These are phyloP conservation scores for Lachnellula cervina DNA, from an alignment of 2,329 filamentous ascomycete genomes.

Conservation along the genomic window DNA sequence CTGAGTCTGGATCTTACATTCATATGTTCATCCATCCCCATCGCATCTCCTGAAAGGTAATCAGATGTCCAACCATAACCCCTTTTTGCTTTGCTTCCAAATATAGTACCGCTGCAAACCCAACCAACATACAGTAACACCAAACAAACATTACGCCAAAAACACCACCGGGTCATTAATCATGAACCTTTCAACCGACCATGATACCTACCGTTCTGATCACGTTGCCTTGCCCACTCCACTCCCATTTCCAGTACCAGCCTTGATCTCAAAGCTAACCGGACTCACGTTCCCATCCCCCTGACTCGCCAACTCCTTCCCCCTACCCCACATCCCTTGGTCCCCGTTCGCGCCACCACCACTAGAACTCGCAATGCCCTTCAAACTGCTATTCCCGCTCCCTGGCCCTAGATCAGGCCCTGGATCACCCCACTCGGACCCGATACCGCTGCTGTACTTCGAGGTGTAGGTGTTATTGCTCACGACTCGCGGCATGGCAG, in stretches of 20 bases:
- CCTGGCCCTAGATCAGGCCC: slow-evolving; percentile 48
- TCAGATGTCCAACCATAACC: background rate
- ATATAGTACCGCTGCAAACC: background rate
- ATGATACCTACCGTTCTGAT: background rate
- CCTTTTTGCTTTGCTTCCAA: background rate
- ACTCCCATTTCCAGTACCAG: slow-evolving; percentile 17
- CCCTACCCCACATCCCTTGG: slow-evolving; percentile 2
- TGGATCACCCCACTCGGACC: slow-evolving; percentile 46
- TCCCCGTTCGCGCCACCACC: slow-evolving; percentile 5
- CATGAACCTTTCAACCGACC: background rate
- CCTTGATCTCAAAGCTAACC: slow-evolving; percentile 12
- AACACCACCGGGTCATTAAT: background rate
- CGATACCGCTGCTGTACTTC: slow-evolving; percentile 26
- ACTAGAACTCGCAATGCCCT: slow-evolving; percentile 14
- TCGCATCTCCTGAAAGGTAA: background rate
- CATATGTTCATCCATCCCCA: background rate
- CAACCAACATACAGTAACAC: background rate
- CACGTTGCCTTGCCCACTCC: slow-evolving; percentile 19
- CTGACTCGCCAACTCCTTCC: slow-evolving; percentile 8
- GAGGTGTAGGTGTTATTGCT: slow-evolving; percentile 16
- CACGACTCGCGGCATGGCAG: background rate
- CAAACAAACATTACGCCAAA: background rate
- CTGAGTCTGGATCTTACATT: background rate
- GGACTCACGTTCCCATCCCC: slow-evolving; percentile 17
- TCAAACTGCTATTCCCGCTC: slow-evolving; percentile 15